Base-by-base conservation (phyloP, 2,329 filamentous ascomycete genomes). In the Claviceps quebecensis region DNA sequence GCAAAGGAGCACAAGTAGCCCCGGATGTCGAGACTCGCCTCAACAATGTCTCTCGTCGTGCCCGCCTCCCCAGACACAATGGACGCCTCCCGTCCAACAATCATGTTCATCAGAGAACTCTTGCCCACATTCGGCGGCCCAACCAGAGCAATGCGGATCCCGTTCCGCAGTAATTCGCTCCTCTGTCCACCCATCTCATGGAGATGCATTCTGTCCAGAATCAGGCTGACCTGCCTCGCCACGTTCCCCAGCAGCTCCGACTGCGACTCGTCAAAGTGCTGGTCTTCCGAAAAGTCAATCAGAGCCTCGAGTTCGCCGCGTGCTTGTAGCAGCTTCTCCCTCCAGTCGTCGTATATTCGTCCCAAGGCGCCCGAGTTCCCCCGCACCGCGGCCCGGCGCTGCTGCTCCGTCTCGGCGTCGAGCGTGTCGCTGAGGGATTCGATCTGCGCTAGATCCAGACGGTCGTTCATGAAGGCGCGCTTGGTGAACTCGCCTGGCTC, bases 201-300 rank as follows among this genome's bases (percentile, higher is more conserved):
- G 36, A 80, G 65, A 14, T 72, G 69, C 53, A 97, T 82, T 52
- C 82, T 75, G 34, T 65, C 62, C 51, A 81, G 70, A 52, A 97
- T 77, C 0, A 61, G 65, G 1, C 65, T 62, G 2, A 95, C 78
- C 61, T 89, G 81, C 0, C 57, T 58, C 1, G 80, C 76, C 34
- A 96, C 86, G 47, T 82, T 87, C 0, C 63, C 65, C 45, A 94
- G 75, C 22, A 97, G 73, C 51, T 86, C 77, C 0, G 75, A 69
- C 0, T 88, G 86, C 2, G 87, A 84, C 66, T 95, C 89, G 58
- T 97, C 90, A 61, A 98, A 95, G 69, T 97, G 87, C 67, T 98
- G 91, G 61, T 97, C 93, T 65, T 98, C 93, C 1, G 87, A 86
- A 64, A 98, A 98, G 67, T 98, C 93, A 55, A 98, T 97, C 58